A percentile compares a stretch with the other conserved stretches of the same genome.
phyloP scores from a whole-genome alignment of 306 rosid genomes.

The Rubus idaeus region DNA sequence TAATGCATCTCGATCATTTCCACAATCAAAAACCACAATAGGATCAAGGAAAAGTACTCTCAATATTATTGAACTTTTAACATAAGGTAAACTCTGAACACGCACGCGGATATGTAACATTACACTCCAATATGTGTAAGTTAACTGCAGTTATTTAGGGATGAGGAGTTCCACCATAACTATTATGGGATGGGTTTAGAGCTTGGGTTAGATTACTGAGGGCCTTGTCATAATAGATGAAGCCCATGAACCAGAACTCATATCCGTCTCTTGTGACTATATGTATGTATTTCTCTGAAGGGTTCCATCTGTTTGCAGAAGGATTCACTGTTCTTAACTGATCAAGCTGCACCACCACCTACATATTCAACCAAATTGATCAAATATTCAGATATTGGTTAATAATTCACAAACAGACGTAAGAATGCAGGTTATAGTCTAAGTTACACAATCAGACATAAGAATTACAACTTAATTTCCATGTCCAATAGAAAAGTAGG shows the following conservation, averaged over 20 bases:
- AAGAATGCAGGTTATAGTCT: neutral
- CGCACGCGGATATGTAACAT: neutral
- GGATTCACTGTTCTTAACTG: slow-evolving; percentile 54
- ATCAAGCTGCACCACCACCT: slow-evolving; percentile 58
- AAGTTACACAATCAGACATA: neutral
- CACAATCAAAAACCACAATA: neutral
- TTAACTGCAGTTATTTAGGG: neutral
- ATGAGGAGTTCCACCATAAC: neutral
- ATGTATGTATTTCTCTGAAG: slow-evolving; percentile 52
- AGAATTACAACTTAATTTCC: neutral
- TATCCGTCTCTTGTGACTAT: slow-evolving; percentile 55
- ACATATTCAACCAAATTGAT: neutral
- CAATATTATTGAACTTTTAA: neutral
- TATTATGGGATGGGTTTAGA: slow-evolving; percentile 11
- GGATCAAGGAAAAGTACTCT: neutral
- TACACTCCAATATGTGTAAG: neutral
- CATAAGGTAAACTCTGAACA: neutral
- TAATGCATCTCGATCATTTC: neutral
- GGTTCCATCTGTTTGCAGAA: slow-evolving; percentile 46
- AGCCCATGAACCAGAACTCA: slow-evolving; percentile 77
- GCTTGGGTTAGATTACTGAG: slow-evolving; percentile 50
- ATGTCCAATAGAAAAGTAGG: neutral
- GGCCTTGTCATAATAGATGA: slow-evolving; percentile 67
- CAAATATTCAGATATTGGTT: neutral
- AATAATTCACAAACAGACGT: neutral